Base-by-base conservation (phyloP, 2,329 filamentous ascomycete species). In the Trichophyton rubrum region DNA sequence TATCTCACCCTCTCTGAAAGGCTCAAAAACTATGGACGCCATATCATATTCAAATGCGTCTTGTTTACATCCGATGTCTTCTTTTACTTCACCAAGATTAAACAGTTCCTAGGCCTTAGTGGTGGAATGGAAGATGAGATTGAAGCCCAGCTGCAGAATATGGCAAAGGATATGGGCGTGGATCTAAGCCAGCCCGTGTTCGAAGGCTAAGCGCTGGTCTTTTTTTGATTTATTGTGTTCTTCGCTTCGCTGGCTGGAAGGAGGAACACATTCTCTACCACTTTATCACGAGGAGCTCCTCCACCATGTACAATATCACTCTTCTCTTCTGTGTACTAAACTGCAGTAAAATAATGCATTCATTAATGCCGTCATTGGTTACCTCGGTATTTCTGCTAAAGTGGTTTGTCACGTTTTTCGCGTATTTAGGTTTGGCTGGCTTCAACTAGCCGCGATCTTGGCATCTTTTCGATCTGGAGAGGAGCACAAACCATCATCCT, bases 111-210 rank as follows among this genome's bases (percentile, higher is more conserved):
- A 11, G 88, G 89, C 0, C 73, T 85, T 2, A 90, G 91, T 0
- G 81, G 85, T 8, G 91, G 91, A 0, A 93, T 97, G 88, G 93
- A 97, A 71, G 92, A 96, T 70, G 90, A 92, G 71, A 85, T 97
- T 63, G 93, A 97, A 78, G 82, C 82, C 69, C 82, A 87, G 67
- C 95, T 97, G 90, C 86, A 83, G 73, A 82, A 80, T 61, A 88
- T 96, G 79, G 92, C 91, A 0, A 89, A 88, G 71, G 91, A 95
- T 67, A 90, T 93, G 75, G 93, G 93, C 0, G 84, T 97, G 2
- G 91, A 97, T 73, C 75, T 97, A 65, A 88, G 95, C 70, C 89
- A 95, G 71, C 84, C 85, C 45, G 82, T 96, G 1, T 96, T 96
- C 75, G 89, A 95, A 61, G 91, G 92, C 3, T 96, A 67, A 67